Conservation (phyloP, 140 eudicot species). For the Ambrosia hybrid region DNA sequence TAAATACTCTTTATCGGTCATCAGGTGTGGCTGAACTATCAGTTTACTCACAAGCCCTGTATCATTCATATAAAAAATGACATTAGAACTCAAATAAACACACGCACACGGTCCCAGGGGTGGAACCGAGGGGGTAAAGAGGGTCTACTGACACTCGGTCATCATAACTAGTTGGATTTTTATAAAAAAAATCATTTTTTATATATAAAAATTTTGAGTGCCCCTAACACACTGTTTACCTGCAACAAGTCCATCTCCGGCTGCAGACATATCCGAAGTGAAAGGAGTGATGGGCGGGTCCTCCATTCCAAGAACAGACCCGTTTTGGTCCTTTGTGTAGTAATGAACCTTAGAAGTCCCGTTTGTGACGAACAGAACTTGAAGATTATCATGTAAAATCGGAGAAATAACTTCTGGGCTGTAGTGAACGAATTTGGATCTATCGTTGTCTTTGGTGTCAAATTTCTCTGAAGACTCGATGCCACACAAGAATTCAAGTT, state of each 20-base stretch:
- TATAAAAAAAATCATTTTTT: too few species aligned
- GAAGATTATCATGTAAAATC: conserved; percentile 75
- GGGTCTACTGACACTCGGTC: too few species aligned
- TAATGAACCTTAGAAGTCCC: conserved; percentile 94
- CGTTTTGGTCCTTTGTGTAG: conserved; percentile 78
- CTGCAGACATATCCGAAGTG: conserved; percentile 85
- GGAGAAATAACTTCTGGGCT: conserved; percentile 61
- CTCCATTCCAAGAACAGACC: conserved; percentile 82
- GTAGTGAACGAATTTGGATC: conserved; percentile 70
- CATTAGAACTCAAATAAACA: conserved; percentile 16
- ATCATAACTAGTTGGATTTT: too few species aligned
- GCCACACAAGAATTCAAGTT: conserved; percentile 87
- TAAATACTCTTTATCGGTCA: conserved; percentile 57
- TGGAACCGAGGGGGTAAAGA: too few species aligned
- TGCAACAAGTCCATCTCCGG: conserved; percentile 94
- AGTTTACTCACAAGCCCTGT: conserved; percentile 76
- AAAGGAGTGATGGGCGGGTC: conserved; percentile 82
- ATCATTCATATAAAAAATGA: not conserved
- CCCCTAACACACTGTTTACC: conserved; percentile 42
- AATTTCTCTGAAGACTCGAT: conserved; percentile 62
- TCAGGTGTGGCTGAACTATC: conserved; percentile 67
- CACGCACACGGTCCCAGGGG: not conserved
- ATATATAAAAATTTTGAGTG: too few species aligned
- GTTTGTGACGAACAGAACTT: conserved; percentile 86
- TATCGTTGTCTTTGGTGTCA: conserved; percentile 67